These are phyloP conservation scores for Rhododendron henanense DNA, from an alignment of 148 eudicot species.

Conservation along the genomic window DNA sequence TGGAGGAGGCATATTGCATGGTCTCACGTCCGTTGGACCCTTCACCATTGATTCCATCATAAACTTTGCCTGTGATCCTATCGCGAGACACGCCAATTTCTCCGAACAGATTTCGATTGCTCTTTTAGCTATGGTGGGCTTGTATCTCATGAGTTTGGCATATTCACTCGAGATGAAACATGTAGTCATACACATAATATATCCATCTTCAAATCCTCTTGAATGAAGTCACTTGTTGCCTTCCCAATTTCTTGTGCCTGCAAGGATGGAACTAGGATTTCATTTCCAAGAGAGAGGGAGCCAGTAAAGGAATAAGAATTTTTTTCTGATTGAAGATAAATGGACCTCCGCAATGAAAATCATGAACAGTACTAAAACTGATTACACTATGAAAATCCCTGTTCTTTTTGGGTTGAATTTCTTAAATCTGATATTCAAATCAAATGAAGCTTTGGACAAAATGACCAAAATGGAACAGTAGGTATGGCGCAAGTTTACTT, in stretches of 20 bases:
- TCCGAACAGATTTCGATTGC: conserved; percentile 30
- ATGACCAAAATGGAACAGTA: not conserved
- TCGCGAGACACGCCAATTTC: conserved; percentile 50
- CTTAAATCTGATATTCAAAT: not conserved
- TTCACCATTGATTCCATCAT: conserved; percentile 33
- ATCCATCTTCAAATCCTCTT: conserved; percentile 42
- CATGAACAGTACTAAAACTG: not conserved
- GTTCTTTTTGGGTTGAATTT: not conserved
- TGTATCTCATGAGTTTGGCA: too few relatives aligned
- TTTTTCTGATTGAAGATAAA: not conserved
- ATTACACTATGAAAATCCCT: not conserved
- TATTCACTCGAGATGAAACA: too few relatives aligned
- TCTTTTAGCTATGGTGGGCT: too few relatives aligned
- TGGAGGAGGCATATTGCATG: conserved; percentile 65
- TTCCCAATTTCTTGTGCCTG: not conserved
- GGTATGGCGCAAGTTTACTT: not conserved
- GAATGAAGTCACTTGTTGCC: not conserved
- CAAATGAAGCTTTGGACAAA: not conserved
- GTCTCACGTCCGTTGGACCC: conserved; percentile 38
- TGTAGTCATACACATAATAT: conserved; percentile 25
- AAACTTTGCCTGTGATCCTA: conserved; percentile 44
- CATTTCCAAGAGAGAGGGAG: not conserved
- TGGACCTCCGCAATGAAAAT: not conserved
- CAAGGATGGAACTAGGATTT: not conserved
- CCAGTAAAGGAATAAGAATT: not conserved